These are phyloP conservation scores for Emergomyces pasteurianus DNA, from an alignment of 2,329 filamentous ascomycete species.

Conservation along the genomic window DNA sequence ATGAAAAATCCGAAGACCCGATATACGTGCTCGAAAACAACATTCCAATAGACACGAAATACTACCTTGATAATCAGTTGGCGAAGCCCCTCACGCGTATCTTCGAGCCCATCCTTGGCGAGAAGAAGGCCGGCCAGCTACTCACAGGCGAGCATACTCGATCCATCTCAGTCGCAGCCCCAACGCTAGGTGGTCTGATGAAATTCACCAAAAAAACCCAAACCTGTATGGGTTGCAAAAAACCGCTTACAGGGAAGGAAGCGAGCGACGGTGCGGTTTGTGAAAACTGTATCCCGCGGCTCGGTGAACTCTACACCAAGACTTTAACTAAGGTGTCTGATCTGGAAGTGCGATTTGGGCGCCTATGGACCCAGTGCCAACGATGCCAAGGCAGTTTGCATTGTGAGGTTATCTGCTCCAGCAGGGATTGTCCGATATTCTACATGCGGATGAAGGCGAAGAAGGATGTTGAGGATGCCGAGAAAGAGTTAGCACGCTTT, in stretches of 20 bases:
- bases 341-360: slow-evolving; percentile 80
- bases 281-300: slow-evolving; percentile 66
- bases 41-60: slow-evolving; percentile 92
- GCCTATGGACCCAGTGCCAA: slow-evolving; percentile 97
- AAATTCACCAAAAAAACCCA: slow-evolving; percentile 97
- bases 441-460: slow-evolving; percentile 99
- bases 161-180: slow-evolving; percentile 84
- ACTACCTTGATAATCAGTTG: slow-evolving; percentile 97
- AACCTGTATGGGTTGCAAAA: slow-evolving; percentile 99
- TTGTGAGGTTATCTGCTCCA: slow-evolving; percentile 94
- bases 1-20: slow-evolving; percentile 93
- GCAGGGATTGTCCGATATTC: slow-evolving; percentile 95
- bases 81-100: slow-evolving; percentile 89
- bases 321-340: slow-evolving; percentile 80
- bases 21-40: slow-evolving; percentile 97
- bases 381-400: slow-evolving; percentile 96
- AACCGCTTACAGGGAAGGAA: slow-evolving; percentile 67
- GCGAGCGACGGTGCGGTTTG: slow-evolving; percentile 83
- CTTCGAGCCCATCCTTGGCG: slow-evolving; percentile 93
- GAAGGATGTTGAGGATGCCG: slow-evolving; percentile 93
- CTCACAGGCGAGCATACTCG: slow-evolving; percentile 90
- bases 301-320: slow-evolving; percentile 89
- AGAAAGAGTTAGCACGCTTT: slow-evolving; percentile 80
- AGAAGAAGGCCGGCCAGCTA: slow-evolving; percentile 76
- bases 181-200: slow-evolving; percentile 87